These are phyloP conservation scores for Nothophoma quercina DNA, from an alignment of 2,329 filamentous ascomycete genomes.

Conservation along the genomic window DNA sequence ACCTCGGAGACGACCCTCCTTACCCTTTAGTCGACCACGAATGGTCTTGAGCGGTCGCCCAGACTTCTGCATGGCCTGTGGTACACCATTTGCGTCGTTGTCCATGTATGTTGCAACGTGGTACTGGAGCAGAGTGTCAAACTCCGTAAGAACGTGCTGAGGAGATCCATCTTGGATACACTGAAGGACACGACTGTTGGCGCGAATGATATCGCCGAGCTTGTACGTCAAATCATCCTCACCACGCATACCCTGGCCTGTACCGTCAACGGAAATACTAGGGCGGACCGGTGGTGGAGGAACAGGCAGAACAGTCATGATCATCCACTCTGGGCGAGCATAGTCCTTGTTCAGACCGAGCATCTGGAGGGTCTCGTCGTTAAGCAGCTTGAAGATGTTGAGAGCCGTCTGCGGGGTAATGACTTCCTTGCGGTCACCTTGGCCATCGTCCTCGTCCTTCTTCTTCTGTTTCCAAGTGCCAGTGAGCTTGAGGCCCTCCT, in stretches of 20 bases:
- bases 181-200: conserved; percentile 92
- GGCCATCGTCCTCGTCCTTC: conserved; percentile 75
- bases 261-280: conserved; percentile 96
- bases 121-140: conserved; percentile 91
- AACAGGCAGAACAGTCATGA: conserved; percentile 92
- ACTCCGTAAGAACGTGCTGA: conserved; percentile 88
- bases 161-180: conserved; percentile 92
- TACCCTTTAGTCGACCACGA: conserved; percentile 95
- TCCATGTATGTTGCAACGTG: conserved; percentile 99
- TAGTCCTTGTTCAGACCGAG: conserved; percentile 96
- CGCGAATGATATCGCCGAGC: conserved; percentile 95
- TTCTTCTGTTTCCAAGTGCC: conserved; percentile 76
- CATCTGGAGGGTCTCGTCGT: conserved; percentile 79
- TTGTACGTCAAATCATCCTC: conserved; percentile 99
- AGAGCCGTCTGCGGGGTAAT: conserved; percentile 87
- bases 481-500: conserved; percentile 83
- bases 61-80: conserved; percentile 94
- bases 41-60: conserved; percentile 97
- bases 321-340: conserved; percentile 97
- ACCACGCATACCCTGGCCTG: conserved; percentile 87
- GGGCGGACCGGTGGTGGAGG: conserved; percentile 95
- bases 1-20: conserved; percentile 95
- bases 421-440: conserved; percentile 73
- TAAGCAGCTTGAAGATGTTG: conserved; percentile 85
- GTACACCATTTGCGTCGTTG: conserved; percentile 96